Conservation (phyloP, 805 yeast genomes). For the Clavispora carvajalis region DNA sequence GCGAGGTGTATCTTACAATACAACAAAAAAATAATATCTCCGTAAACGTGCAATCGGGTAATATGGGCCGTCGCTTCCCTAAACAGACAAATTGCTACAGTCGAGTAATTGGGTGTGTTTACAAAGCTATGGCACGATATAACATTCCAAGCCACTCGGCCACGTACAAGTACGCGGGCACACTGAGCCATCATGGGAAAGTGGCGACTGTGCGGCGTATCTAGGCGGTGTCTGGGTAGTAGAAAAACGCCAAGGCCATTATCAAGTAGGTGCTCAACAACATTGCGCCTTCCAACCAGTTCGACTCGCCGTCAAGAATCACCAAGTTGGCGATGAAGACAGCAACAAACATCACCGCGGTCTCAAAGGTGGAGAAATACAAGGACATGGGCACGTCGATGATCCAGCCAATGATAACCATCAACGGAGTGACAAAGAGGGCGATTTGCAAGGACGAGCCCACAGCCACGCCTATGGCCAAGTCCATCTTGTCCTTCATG, state of each 20-base stretch:
- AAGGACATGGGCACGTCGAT: slow-evolving; percentile 89
- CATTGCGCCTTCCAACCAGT: slow-evolving; percentile 97
- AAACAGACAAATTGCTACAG: no score
- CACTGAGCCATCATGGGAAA: no score
- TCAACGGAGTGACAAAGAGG: slow-evolving; percentile 88
- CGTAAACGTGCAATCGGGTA: no score
- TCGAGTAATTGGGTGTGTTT: no score
- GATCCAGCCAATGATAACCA: slow-evolving; percentile 92
- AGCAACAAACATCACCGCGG: slow-evolving; percentile 84
- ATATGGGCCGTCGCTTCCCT: no score
- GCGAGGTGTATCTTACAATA: no score
- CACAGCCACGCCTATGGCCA: slow-evolving; percentile 94
- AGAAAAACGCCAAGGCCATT: slow-evolving; percentile 85
- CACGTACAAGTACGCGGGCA: no score
- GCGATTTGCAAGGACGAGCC: slow-evolving; percentile 96
- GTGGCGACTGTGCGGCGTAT: no score
- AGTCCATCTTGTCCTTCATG: slow-evolving; percentile 92
- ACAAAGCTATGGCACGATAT: no score
- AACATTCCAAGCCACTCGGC: no score
- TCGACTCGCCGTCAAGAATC: slow-evolving; percentile 89
- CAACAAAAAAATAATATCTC: no score
- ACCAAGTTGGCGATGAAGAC: slow-evolving; percentile 84
- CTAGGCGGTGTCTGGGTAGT: slow-evolving; percentile 60
- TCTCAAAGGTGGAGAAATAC: slow-evolving; percentile 88
- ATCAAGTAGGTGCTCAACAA: slow-evolving; percentile 79